Evolutionary conservation across 371 early-diverging fungal species (phyloP).

Genomic region (Batkoa obscura): DNA sequence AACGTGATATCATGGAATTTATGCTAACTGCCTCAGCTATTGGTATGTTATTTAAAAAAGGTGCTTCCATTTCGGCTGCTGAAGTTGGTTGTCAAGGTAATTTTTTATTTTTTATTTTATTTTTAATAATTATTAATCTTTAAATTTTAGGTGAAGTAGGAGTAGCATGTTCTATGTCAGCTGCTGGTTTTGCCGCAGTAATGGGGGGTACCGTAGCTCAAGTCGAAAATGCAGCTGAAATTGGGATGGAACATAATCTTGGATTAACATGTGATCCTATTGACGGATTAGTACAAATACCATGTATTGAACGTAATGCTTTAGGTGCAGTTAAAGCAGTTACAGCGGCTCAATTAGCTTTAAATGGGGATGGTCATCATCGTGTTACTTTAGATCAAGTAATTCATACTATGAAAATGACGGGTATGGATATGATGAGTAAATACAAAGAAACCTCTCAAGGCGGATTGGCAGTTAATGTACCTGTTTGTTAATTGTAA

Average conservation of each 20-base stretch:
- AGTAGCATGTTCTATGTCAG: conserved; percentile 91
- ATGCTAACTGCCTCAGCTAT: conserved; percentile 80
- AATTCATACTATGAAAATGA: conserved; percentile 92
- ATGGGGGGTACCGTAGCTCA: conserved; percentile 84
- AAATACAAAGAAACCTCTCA: conserved; percentile 93
- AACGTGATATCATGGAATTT: conserved; percentile 78
- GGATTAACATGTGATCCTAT: conserved; percentile 90
- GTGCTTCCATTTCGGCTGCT: conserved; percentile 84
- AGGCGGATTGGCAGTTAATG: conserved; percentile 81
- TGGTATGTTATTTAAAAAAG: conserved; percentile 91
- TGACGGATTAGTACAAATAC: conserved; percentile 82
- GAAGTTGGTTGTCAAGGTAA: conserved; percentile 88
- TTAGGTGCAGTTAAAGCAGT: conserved; percentile 89
- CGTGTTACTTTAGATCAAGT: conserved; percentile 85
- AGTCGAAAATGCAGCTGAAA: conserved; percentile 91
- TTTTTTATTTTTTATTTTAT: background rate
- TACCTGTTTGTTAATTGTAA: conserved; percentile 69
- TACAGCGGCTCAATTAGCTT: conserved; percentile 81
- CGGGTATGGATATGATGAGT: conserved; percentile 79
- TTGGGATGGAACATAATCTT: conserved; percentile 91
- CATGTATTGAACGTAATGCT: conserved; percentile 93
- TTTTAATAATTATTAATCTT: background rate
- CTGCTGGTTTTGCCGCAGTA: conserved; percentile 84
- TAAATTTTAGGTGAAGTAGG: conserved; percentile 32
- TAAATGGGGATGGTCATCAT: conserved; percentile 67